Conservation (phyloP, 2,329 filamentous ascomycete species). For the Alternaria sp. region DNA sequence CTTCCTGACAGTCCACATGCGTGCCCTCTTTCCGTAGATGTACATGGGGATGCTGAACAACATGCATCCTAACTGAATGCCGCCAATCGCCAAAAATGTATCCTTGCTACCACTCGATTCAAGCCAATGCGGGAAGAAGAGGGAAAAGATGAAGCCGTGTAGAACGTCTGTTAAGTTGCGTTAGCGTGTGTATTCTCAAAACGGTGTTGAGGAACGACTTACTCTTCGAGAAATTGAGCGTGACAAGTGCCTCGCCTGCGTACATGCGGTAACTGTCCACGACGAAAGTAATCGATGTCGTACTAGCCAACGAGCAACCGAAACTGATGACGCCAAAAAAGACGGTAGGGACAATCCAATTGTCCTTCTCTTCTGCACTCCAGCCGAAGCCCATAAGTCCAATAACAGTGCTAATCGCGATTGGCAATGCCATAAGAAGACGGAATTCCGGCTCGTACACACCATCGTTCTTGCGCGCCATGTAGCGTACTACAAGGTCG, state of each 20-base stretch:
- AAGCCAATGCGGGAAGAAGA: slow-evolving; percentile 77
- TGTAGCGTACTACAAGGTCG: slow-evolving; percentile 80
- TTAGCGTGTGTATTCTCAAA: slow-evolving; percentile 8
- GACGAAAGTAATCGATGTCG: slow-evolving; percentile 90
- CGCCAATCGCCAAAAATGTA: slow-evolving; percentile 82
- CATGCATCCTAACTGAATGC: slow-evolving; percentile 81
- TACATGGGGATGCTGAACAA: slow-evolving; percentile 87
- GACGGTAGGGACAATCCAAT: slow-evolving; percentile 89
- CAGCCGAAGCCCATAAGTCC: slow-evolving; percentile 98
- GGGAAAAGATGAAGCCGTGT: slow-evolving; percentile 84
- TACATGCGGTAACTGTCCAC: slow-evolving; percentile 94
- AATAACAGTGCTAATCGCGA: slow-evolving; percentile 77
- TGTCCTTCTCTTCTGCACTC: slow-evolving; percentile 76
- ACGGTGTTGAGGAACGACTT: slow-evolving; percentile 28
- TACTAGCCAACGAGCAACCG: slow-evolving; percentile 87
- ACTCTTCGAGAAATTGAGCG: slow-evolving; percentile 92
- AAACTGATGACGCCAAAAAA: slow-evolving; percentile 95
- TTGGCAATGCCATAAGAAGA: slow-evolving; percentile 71
- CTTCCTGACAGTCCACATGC: slow-evolving; percentile 92
- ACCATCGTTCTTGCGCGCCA: slow-evolving; percentile 87
- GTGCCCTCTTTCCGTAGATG: slow-evolving; percentile 85
- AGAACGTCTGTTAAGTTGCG: slow-evolving; percentile 66
- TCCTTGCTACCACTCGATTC: slow-evolving; percentile 73
- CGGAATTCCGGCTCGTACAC: slow-evolving; percentile 91
- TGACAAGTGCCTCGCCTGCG: slow-evolving; percentile 91